Evolutionary conservation across 2,329 filamentous ascomycete species (phyloP).

Genomic region (Clarireedia homoeocarpa): DNA sequence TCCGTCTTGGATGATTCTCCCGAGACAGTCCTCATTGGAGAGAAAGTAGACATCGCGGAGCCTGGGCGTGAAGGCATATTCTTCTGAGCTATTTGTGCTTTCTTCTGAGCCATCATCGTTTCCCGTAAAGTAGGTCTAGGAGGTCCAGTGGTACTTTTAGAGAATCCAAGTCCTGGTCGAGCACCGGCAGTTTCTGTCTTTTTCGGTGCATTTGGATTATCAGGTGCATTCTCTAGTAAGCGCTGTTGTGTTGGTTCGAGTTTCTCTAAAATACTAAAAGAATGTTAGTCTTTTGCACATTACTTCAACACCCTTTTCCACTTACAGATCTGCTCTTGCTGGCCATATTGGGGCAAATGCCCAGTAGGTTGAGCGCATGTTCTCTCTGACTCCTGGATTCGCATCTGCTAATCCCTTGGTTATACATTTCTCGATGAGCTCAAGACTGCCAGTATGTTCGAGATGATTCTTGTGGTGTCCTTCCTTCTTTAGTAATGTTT

Average conservation of each 20-base stretch:
- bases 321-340: constrained; percentile 64
- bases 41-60: constrained; percentile 56
- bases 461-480: constrained; percentile 70
- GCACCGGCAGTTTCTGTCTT: constrained; percentile 40
- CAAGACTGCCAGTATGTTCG: constrained; percentile 77
- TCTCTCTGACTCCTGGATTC: constrained; percentile 83
- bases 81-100: constrained; percentile 42
- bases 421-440: constrained; percentile 79
- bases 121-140: constrained; percentile 67
- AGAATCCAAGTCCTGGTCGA: constrained; percentile 52
- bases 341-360: constrained; percentile 71
- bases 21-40: constrained; percentile 39
- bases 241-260: constrained; percentile 74
- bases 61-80: constrained; percentile 50
- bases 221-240: constrained; percentile 72
- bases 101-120: constrained; percentile 77
- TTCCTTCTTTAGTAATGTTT: constrained; percentile 72
- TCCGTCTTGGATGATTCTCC: constrained; percentile 29
- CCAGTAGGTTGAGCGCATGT: constrained; percentile 83
- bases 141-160: constrained; percentile 50
- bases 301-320: constrained; percentile 14
- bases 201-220: constrained; percentile 67
- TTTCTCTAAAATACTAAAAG: constrained; percentile 61
- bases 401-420: constrained; percentile 83
- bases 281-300: constrained; percentile 16